These are phyloP conservation scores for Neofusicoccum sp. DNA, from an alignment of 2,329 filamentous ascomycete genomes.

Conservation along the genomic window DNA sequence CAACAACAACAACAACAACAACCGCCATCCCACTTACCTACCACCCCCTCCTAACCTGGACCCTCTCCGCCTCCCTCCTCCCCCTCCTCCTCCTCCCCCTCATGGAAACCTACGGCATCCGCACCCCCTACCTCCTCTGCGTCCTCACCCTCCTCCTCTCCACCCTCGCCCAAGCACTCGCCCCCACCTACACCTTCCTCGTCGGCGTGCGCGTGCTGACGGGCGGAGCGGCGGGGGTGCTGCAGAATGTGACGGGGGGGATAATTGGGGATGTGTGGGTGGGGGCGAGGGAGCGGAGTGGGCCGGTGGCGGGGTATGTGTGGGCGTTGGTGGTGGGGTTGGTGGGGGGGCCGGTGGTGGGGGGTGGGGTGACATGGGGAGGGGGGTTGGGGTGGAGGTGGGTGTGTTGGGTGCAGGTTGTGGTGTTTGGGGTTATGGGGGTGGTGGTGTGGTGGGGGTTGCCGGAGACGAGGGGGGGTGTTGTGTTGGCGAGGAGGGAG, in stretches of 20 bases:
- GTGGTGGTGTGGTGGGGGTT: too few species aligned
- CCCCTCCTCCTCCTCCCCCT: slow-evolving; percentile 36
- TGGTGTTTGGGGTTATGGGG: slow-evolving; percentile 29
- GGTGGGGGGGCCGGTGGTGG: slow-evolving; percentile 36
- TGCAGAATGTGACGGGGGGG: slow-evolving; percentile 40
- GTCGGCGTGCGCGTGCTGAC: slow-evolving; percentile 46
- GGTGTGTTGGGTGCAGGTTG: too few species aligned
- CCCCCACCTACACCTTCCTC: slow-evolving; percentile 45
- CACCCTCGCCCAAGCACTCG: slow-evolving; percentile 43
- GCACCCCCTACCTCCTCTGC: slow-evolving; percentile 21
- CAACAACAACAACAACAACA: too few species aligned
- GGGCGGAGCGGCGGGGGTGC: slow-evolving; percentile 43
- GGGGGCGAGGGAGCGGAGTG: slow-evolving; percentile 38
- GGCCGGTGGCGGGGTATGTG: slow-evolving; percentile 44
- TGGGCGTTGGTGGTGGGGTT: slow-evolving; percentile 32
- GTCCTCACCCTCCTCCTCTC: slow-evolving; percentile 41
- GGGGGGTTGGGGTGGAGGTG: too few species aligned
- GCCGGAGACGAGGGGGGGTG: too few species aligned
- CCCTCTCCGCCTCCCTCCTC: slow-evolving; percentile 35
- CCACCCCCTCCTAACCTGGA: slow-evolving; percentile 39
- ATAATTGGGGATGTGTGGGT: slow-evolving; percentile 39
- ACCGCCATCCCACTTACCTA: slow-evolving; percentile 36
- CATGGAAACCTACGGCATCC: slow-evolving; percentile 39
- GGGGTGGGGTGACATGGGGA: slow-evolving; percentile 23
- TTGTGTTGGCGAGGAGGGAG: too few species aligned